phyloP scores from a whole-genome alignment of 768 basidiomycete genomes.

The Kwoniella pini region DNA sequence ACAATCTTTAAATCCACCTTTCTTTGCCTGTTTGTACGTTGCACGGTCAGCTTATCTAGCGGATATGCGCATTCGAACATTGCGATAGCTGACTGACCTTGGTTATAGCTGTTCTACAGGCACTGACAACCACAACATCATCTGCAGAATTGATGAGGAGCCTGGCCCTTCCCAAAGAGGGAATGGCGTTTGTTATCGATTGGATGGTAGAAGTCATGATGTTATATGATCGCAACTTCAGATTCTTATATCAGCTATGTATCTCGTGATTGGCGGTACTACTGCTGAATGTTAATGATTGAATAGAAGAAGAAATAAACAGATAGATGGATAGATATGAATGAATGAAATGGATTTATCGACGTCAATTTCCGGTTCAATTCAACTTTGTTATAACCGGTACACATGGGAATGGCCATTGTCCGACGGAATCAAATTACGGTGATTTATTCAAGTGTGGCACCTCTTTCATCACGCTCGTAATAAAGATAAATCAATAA shows the following conservation, averaged over 20 bases:
- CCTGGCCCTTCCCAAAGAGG: constrained; percentile 56
- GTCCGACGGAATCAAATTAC: constrained; percentile 1
- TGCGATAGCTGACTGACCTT: constrained; percentile 62
- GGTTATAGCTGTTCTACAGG: constrained; percentile 86
- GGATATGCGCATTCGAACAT: background rate
- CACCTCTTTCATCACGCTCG: background rate
- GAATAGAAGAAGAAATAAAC: background rate
- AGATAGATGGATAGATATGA: background rate
- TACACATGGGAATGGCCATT: background rate
- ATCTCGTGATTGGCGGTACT: no score
- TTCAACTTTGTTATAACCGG: background rate
- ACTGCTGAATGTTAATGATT: no score
- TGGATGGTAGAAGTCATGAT: constrained; percentile 52
- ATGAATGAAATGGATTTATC: background rate
- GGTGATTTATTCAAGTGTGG: constrained; percentile 1
- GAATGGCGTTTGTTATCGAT: constrained; percentile 47
- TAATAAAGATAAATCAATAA: constrained; percentile 1
- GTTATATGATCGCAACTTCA: background rate
- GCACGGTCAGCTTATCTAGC: background rate
- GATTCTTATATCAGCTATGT: background rate
- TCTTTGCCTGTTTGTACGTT: constrained; percentile 59
- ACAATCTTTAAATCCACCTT: constrained; percentile 86
- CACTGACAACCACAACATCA: constrained; percentile 87
- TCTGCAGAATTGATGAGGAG: constrained; percentile 72
- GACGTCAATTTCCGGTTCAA: background rate